Conservation (phyloP, 169 alveolate species). For the Miamiensis avidus region DNA sequence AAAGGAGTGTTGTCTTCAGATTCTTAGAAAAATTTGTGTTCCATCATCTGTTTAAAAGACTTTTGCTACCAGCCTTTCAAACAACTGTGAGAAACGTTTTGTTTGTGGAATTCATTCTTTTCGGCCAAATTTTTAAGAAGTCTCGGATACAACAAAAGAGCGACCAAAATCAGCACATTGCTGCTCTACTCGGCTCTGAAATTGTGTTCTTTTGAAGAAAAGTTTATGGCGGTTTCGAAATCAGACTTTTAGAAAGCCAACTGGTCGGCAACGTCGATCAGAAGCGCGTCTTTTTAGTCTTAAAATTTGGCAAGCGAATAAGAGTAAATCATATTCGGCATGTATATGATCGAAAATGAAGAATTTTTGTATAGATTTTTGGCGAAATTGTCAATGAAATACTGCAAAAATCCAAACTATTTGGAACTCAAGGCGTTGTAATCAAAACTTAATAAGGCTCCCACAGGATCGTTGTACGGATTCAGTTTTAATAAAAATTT, state of each 20-base stretch:
- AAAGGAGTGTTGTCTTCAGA: constrained; percentile 6
- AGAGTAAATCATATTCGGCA: constrained; percentile 71
- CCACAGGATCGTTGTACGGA: constrained; percentile 68
- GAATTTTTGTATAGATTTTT: constrained; percentile 47
- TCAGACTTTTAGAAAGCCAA: constrained; percentile 22
- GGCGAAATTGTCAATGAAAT: constrained; percentile 51
- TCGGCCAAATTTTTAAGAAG: constrained; percentile 7
- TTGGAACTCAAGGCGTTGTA: constrained; percentile 62
- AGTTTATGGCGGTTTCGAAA: constrained; percentile 26
- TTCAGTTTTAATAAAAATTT: constrained; percentile 54
- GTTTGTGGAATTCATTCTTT: constrained; percentile 23
- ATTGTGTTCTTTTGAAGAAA: constrained; percentile 8
- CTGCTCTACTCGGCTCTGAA: constrained; percentile 16
- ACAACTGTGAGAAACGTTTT: constrained; percentile 9
- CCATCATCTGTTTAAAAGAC: constrained; percentile 28
- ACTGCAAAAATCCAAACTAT: constrained; percentile 46
- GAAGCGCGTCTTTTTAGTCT: background rate
- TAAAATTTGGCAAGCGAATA: constrained; percentile 60
- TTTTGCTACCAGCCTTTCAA: constrained; percentile 21
- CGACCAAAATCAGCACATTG: constrained; percentile 26
- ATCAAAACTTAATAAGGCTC: constrained; percentile 66
- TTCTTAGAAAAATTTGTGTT: constrained; percentile 20
- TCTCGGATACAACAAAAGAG: constrained; percentile 38
- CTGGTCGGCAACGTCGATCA: background rate
- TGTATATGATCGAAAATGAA: constrained; percentile 27